These are phyloP conservation scores for Begonia masoniana DNA, from an alignment of 306 rosid genomes.

Conservation along the genomic window DNA sequence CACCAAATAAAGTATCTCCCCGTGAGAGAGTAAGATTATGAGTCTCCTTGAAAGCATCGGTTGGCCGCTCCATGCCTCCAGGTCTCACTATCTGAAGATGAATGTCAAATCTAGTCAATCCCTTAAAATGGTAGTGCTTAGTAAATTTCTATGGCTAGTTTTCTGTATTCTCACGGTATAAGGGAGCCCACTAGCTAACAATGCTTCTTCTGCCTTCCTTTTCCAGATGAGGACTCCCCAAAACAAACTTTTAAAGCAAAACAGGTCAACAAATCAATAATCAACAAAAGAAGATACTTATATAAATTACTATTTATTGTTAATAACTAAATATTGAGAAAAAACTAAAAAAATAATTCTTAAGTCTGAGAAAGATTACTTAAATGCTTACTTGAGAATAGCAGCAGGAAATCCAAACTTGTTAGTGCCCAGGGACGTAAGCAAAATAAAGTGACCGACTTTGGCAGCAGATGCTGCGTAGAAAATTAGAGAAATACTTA, in stretches of 20 bases:
- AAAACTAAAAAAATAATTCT: conserved; percentile 9
- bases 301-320: no score
- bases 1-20: conserved; percentile 90
- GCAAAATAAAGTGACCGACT: conserved; percentile 71
- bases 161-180: conserved; percentile 58
- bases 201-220: conserved; percentile 94
- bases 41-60: conserved; percentile 95
- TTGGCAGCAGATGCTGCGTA: conserved; percentile 60
- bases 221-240: conserved; percentile 97
- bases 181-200: conserved; percentile 82
- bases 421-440: conserved; percentile 91
- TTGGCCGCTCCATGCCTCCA: conserved; percentile 98
- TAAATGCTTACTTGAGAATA: conserved; percentile 69
- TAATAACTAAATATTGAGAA: conserved; percentile 2
- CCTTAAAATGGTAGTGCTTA: neutral
- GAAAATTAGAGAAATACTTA: conserved; percentile 10
- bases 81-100: conserved; percentile 87
- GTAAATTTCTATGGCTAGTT: conserved; percentile 3
- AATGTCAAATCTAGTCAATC: conserved; percentile 4
- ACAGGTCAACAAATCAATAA: conserved; percentile 12
- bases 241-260: conserved; percentile 55
- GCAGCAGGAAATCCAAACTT: conserved; percentile 96
- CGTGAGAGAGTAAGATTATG: conserved; percentile 70
- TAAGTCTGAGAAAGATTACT: neutral
- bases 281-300: conserved; percentile 1